Evolutionary conservation across 768 basidiomycete genomes (phyloP).

Genomic region (Boletus eberwhitei): DNA sequence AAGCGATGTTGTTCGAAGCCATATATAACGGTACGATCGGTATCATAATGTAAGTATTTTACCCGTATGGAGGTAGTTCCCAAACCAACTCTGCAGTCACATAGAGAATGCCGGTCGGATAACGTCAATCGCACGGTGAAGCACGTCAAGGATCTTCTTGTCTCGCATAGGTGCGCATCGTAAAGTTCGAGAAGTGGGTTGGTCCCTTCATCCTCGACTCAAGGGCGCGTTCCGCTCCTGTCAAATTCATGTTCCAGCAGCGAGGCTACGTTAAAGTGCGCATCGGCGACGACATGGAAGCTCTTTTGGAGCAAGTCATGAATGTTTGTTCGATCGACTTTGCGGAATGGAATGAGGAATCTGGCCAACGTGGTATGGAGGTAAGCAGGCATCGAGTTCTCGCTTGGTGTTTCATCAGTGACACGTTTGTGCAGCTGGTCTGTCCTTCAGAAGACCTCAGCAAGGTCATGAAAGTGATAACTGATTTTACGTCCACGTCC

Average conservation of each 20-base stretch:
- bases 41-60: slow-evolving; percentile 53
- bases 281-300: slow-evolving; percentile 33
- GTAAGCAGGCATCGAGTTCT: slow-evolving; percentile 18
- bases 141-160: slow-evolving; percentile 51
- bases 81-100: slow-evolving; percentile 19
- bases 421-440: slow-evolving; percentile 36
- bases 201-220: not conserved
- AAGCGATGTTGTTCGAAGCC: slow-evolving; percentile 55
- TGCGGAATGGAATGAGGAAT: slow-evolving; percentile 35
- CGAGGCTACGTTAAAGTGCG: slow-evolving; percentile 50
- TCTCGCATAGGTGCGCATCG: slow-evolving; percentile 42
- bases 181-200: not conserved
- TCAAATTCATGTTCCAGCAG: slow-evolving; percentile 62
- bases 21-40: slow-evolving; percentile 58
- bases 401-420: not conserved
- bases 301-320: slow-evolving; percentile 40
- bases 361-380: slow-evolving; percentile 34
- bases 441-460: slow-evolving; percentile 42
- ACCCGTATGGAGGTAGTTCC: not conserved
- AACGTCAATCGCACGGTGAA: slow-evolving; percentile 62
- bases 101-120: slow-evolving; percentile 60
- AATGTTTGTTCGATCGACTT: slow-evolving; percentile 45
- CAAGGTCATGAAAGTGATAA: slow-evolving; percentile 37
- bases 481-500: slow-evolving; percentile 21
- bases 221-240: slow-evolving; percentile 60